These are phyloP conservation scores for Juncus effusus DNA, from an alignment of 176 grass and related monocot genomes.

Conservation along the genomic window DNA sequence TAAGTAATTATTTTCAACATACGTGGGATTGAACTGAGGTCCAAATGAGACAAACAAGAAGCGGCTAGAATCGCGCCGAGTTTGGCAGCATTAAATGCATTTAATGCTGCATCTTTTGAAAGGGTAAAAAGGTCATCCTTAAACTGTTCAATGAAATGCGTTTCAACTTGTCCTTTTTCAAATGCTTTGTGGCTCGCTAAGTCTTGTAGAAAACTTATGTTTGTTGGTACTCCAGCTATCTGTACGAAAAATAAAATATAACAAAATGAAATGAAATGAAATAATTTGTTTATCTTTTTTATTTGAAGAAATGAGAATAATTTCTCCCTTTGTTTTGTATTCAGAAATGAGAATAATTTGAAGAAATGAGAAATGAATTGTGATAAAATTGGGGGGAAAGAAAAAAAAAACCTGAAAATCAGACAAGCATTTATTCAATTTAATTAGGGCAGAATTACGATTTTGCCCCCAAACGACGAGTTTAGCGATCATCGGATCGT, in stretches of 20 bases:
- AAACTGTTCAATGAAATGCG: constrained; percentile 83
- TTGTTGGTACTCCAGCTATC: constrained; percentile 93
- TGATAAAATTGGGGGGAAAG: not conserved
- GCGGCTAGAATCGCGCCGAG: constrained; percentile 65
- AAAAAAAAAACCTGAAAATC: constrained; percentile 72
- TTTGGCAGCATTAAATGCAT: constrained; percentile 31
- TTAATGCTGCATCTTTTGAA: constrained; percentile 33
- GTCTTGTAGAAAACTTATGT: constrained; percentile 72
- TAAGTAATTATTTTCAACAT: constrained; percentile 32
- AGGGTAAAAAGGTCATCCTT: constrained; percentile 62
- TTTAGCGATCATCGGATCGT: constrained; percentile 99
- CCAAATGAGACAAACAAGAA: constrained; percentile 72
- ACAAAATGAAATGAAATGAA: no score
- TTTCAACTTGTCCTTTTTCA: constrained; percentile 73
- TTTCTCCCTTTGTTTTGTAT: constrained; percentile 7
- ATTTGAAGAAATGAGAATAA: not conserved
- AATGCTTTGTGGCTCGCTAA: constrained; percentile 83
- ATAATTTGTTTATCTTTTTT: no score
- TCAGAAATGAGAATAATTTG: not conserved
- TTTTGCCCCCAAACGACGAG: constrained; percentile 94
- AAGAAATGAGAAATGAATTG: not conserved
- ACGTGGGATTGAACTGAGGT: constrained; percentile 45
- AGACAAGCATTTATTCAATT: constrained; percentile 74
- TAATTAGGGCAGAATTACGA: constrained; percentile 69
- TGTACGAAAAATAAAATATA: constrained; percentile 18